These are phyloP conservation scores for Eucalyptus virginea DNA, from an alignment of 345 rosid species.

Conservation along the genomic window DNA sequence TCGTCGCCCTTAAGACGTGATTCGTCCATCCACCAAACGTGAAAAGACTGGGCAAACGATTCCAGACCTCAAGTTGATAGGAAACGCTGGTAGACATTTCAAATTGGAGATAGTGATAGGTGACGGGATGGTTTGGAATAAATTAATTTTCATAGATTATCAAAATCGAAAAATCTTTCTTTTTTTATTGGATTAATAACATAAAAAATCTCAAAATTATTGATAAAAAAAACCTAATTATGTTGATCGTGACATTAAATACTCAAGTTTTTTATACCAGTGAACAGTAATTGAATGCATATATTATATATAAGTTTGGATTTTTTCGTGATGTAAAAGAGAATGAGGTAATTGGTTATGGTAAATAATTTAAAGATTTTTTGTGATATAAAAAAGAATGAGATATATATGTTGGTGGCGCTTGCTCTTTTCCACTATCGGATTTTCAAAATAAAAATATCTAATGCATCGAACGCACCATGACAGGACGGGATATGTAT, in stretches of 20 bases:
- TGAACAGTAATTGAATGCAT: too few species aligned
- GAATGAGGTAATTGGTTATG: too few species aligned
- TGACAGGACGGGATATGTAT: neutral
- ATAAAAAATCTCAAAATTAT: neutral
- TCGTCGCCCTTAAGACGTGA: neutral
- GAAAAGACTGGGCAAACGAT: neutral
- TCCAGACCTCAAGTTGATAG: neutral
- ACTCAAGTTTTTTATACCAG: too few species aligned
- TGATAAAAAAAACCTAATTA: too few species aligned
- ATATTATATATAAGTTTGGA: too few species aligned
- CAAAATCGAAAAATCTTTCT: neutral
- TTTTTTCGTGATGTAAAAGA: too few species aligned
- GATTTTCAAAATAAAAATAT: neutral
- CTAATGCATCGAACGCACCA: neutral
- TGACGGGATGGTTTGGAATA: neutral
- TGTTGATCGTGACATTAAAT: too few species aligned
- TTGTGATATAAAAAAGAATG: too few species aligned
- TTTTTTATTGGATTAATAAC: neutral
- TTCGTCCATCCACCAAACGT: neutral
- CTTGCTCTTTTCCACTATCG: neutral
- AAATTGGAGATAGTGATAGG: neutral
- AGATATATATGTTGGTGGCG: too few species aligned
- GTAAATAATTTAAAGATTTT: too few species aligned
- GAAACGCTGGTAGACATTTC: neutral
- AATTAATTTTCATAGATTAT: neutral